A percentile compares a stretch with the other conserved stretches of the same genome.
phyloP scores from a whole-genome alignment of 1,139 yeast species.

The Geotrichum siamense region DNA sequence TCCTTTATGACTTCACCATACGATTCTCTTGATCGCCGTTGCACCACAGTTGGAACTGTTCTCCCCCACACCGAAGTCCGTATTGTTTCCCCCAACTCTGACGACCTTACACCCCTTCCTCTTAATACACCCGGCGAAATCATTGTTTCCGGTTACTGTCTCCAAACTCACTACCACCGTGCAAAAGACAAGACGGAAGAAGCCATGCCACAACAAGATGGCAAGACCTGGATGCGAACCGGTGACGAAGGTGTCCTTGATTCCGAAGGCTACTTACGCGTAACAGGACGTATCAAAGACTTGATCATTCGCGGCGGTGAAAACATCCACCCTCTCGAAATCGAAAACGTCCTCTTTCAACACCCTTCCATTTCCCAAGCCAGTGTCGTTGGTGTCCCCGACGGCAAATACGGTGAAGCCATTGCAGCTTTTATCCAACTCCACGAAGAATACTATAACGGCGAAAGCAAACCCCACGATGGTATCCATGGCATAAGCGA shows the following conservation, averaged over 20 bases:
- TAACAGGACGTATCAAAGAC: constrained; percentile 35
- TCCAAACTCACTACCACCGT: constrained; percentile 29
- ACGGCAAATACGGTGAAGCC: constrained; percentile 32
- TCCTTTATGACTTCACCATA: constrained; percentile 30
- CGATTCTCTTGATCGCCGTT: constrained; percentile 28
- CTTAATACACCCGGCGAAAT: constrained; percentile 30
- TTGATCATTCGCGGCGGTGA: constrained; percentile 36
- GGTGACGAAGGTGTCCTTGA: constrained; percentile 35
- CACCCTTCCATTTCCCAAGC: constrained; percentile 31
- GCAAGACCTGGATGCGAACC: constrained; percentile 33
- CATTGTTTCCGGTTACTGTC: constrained; percentile 29
- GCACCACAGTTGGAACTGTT: constrained; percentile 29
- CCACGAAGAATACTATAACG: constrained; percentile 18
- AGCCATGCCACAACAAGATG: constrained; percentile 28
- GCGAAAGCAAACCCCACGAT: neutral
- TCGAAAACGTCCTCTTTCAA: constrained; percentile 31
- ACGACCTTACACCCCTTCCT: constrained; percentile 26
- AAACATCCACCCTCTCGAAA: constrained; percentile 33
- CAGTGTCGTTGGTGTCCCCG: constrained; percentile 33
- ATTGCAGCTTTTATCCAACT: constrained; percentile 31
- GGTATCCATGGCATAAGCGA: neutral
- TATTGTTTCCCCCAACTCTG: constrained; percentile 21
- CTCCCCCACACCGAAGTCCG: constrained; percentile 32
- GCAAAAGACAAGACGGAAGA: constrained; percentile 28
- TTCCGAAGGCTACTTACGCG: constrained; percentile 28